Evolutionary conservation across 2,329 filamentous ascomycete genomes (phyloP), one percentile per base, ranked within the genome.

Genomic region (Fusarium keratoplasticum): DNA sequence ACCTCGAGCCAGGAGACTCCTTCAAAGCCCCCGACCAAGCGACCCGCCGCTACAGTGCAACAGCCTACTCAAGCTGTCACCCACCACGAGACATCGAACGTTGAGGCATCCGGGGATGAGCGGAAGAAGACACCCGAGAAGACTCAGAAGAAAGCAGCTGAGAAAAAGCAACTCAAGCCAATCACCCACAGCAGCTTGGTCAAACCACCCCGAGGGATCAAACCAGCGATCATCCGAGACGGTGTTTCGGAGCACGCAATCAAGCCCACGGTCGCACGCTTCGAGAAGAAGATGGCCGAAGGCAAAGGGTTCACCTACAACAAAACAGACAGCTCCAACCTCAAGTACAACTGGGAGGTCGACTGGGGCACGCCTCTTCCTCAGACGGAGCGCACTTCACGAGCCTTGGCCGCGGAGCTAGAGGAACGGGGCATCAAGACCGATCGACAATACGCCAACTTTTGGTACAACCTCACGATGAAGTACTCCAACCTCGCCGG

Each of bases 391-490:
- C 67, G 64, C 7, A 29, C 29, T 20, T 65, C 64, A 22, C 40
- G 47, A 16, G 74, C 69, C 22, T 50, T 75, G 18, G 64, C 66
- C 40, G 61, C 67, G 13, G 74, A 78, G 50, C 59, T 77, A 14
- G n/a, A 54, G 14, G 57, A 64, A 36, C 74, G 68, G 11, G 72
- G 70, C 10, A 66, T 75, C 63, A 69, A 66, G 40, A 66, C 64
- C 13, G 68, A 64, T 25, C 61, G 4, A 10, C 75, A 76, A 44
- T 71, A 71, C 58, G 61, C 40, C 42, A 77, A 74, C 55, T 77
- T 79, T 55, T 78, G 76, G 76, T 76, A 77, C 66, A 76, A 78
- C 31, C 66, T 79, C 25, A 76, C 61, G 6, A 77, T 76, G 69
- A 70, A 66, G 44, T 66, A 76, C 33, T 77, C 77, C 6, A 61